phyloP scores from a whole-genome alignment of 2,329 filamentous ascomycete genomes.

The Trichoderma aggressivum region DNA sequence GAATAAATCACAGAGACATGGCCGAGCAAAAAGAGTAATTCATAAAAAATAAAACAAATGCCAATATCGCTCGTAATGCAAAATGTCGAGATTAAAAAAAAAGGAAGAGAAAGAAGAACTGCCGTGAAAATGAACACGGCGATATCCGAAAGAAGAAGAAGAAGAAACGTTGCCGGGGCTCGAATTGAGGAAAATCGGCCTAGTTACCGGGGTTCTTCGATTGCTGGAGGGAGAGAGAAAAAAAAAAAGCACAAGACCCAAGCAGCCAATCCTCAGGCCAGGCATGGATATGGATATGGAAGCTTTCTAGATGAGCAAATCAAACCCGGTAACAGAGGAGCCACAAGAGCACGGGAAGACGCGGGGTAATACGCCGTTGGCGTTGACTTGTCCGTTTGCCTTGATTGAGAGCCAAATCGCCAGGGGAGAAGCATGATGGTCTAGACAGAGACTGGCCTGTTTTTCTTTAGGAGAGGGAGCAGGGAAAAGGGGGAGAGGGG shows the following conservation, averaged over 20 bases:
- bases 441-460: neutral
- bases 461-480: neutral
- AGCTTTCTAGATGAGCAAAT: slow-evolving; percentile 9
- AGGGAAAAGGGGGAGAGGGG: neutral
- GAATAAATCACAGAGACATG: neutral
- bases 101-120: neutral
- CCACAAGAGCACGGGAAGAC: slow-evolving; percentile 1
- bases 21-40: neutral
- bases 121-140: neutral
- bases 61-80: neutral
- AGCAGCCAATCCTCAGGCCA: neutral
- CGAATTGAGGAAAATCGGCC: neutral
- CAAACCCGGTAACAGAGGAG: neutral
- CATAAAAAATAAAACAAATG: neutral
- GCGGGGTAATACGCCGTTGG: slow-evolving; percentile 12
- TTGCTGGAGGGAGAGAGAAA: neutral
- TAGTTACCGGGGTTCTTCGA: slow-evolving; percentile 1
- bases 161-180: neutral
- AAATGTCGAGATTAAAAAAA: neutral
- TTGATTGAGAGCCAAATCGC: neutral
- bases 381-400: neutral
- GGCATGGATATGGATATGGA: slow-evolving; percentile 6
- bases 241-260: neutral
- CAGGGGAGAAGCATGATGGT: neutral
- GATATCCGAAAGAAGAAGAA: neutral